Percentiles rank a stretch among this genome's conserved stretches.
These are phyloP conservation scores for Ogataea salicorniae DNA, from an alignment of 805 yeast species.

Conservation along the genomic window DNA sequence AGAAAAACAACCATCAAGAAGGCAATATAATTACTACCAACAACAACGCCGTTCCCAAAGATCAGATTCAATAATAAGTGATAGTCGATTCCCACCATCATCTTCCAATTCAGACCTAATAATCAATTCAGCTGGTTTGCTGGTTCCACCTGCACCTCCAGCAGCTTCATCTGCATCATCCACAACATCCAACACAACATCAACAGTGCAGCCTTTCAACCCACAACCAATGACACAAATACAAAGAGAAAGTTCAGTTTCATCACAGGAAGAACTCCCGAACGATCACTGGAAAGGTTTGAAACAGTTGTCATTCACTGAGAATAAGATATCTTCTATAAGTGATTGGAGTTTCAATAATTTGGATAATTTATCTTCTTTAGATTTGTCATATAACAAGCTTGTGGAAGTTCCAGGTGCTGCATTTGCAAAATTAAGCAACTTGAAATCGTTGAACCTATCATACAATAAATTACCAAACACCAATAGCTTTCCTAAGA, in stretches of 20 bases:
- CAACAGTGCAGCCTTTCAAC: background rate
- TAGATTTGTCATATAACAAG: slow-evolving; percentile 53
- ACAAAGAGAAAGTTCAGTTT: background rate
- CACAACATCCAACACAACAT: slow-evolving; percentile 2
- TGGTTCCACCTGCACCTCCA: background rate
- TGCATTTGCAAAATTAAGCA: slow-evolving; percentile 44
- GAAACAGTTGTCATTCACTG: slow-evolving; percentile 37
- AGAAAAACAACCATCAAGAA: slow-evolving; percentile 19
- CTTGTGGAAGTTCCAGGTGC: slow-evolving; percentile 43
- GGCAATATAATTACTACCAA: slow-evolving; percentile 24
- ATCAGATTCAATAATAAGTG: slow-evolving; percentile 10
- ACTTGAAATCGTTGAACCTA: slow-evolving; percentile 47
- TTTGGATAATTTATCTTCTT: slow-evolving; percentile 31
- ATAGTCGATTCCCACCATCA: slow-evolving; percentile 5
- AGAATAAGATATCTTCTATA: slow-evolving; percentile 32
- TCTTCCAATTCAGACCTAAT: background rate
- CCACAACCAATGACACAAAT: background rate
- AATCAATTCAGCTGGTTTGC: background rate
- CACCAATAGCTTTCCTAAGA: slow-evolving; percentile 31
- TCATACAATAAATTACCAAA: slow-evolving; percentile 42
- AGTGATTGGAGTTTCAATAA: slow-evolving; percentile 27
- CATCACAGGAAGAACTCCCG: background rate
- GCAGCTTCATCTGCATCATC: slow-evolving; percentile 6
- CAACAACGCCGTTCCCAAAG: slow-evolving; percentile 12
- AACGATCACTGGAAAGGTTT: slow-evolving; percentile 32